Percentiles rank a stretch among this genome's conserved stretches.
Conservation (phyloP, 1,139 yeast genomes). For the Magnusiomyces suaveolens region DNA sequence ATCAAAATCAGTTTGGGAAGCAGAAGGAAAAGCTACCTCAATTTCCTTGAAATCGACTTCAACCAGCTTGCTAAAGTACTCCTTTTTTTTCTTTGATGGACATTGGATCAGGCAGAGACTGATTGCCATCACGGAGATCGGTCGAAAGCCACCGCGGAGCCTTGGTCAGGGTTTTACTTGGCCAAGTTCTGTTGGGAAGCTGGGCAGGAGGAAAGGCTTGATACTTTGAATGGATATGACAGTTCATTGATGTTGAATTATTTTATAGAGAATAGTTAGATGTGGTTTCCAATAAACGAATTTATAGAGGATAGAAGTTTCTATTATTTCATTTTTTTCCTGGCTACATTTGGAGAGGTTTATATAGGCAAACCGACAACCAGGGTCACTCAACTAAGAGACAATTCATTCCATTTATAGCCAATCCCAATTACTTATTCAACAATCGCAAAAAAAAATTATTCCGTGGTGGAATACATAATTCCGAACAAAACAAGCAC, state of each 20-base stretch:
- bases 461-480: too few relatives aligned
- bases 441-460: not conserved
- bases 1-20: conserved; percentile 92
- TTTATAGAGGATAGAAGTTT: too few relatives aligned
- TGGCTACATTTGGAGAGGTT: too few relatives aligned
- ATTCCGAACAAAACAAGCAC: too few relatives aligned
- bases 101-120: conserved; percentile 97
- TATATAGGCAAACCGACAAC: too few relatives aligned
- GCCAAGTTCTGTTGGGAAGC: conserved; percentile 82
- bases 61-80: conserved; percentile 74
- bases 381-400: too few relatives aligned
- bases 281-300: too few relatives aligned
- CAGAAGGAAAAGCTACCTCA: conserved; percentile 94
- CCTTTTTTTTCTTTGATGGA: conserved; percentile 75
- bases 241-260: not conserved
- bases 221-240: conserved; percentile 48
- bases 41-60: conserved; percentile 93
- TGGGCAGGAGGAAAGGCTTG: conserved; percentile 55
- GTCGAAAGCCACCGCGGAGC: conserved; percentile 97
- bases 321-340: too few relatives aligned
- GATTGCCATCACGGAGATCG: conserved; percentile 94
- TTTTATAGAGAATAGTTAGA: not conserved
- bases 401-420: too few relatives aligned
- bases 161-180: conserved; percentile 56
- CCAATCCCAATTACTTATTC: too few relatives aligned